Conservation (phyloP, 78 protist species). For the Trichosphaerium sp. region DNA sequence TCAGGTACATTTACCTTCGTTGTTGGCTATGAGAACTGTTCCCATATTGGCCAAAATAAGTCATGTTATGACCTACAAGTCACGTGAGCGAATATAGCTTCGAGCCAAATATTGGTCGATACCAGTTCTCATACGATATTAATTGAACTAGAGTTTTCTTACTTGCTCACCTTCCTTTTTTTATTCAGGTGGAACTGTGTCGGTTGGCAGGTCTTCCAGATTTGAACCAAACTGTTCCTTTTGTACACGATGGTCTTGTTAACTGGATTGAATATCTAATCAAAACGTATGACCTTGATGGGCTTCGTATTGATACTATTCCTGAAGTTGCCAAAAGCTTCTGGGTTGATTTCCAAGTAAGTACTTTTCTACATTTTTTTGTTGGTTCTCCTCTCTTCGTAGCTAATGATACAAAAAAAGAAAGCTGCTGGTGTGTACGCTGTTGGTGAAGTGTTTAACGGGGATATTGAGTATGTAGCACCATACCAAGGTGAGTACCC, state of each 20-base stretch:
- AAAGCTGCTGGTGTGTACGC: conserved; percentile 48
- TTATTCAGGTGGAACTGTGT: conserved; percentile 39
- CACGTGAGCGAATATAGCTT: no score
- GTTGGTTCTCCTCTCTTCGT: no score
- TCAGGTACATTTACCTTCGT: conserved; percentile 7
- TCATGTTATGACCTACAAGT: no score
- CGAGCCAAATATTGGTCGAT: no score
- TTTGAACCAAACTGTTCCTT: conserved; percentile 65
- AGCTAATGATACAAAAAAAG: no score
- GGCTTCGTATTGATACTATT: conserved; percentile 79
- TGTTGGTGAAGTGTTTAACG: conserved; percentile 85
- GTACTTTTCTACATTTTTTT: no score
- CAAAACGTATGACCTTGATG: conserved; percentile 51
- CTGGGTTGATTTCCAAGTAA: no score
- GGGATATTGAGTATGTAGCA: conserved; percentile 32
- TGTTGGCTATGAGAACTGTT: no score
- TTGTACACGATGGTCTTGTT: conserved; percentile 30
- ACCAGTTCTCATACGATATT: no score
- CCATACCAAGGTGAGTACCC: conserved; percentile 52
- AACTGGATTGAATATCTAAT: conserved; percentile 41
- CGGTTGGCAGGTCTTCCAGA: conserved; percentile 70
- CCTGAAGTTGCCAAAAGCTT: conserved; percentile 58
- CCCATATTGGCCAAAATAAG: no score
- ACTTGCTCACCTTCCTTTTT: not conserved
- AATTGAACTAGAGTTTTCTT: no score